Conservation (phyloP, 1,284 basidiomycete genomes). For the Cryptococcus sp. region DNA sequence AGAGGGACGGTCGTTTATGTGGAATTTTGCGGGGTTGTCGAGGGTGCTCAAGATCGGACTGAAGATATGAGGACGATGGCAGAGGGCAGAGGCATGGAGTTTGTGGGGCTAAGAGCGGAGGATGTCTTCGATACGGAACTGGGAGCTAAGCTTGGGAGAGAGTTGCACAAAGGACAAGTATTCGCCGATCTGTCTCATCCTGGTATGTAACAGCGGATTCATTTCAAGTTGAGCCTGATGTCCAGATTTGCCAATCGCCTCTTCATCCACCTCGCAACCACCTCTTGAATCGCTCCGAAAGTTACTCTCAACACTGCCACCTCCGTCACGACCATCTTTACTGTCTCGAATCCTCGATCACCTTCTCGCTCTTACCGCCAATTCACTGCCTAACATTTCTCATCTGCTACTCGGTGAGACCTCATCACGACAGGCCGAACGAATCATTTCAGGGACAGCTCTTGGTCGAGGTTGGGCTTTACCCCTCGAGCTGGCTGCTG, state of each 20-base stretch:
- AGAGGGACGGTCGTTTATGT: conserved; percentile 41
- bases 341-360: conserved; percentile 63
- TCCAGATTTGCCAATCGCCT: conserved; percentile 24
- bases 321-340: conserved; percentile 65
- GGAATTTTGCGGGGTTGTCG: conserved; percentile 33
- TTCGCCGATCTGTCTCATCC: conserved; percentile 9
- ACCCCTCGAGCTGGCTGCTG: conserved; percentile 63
- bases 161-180: conserved; percentile 14
- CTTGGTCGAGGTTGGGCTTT: conserved; percentile 75
- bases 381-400: conserved; percentile 56
- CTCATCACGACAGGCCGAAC: conserved; percentile 71
- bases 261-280: conserved; percentile 30
- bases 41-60: conserved; percentile 11
- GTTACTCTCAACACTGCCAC: conserved; percentile 68
- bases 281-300: conserved; percentile 55
- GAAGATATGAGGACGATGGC: conserved; percentile 19
- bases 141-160: conserved; percentile 7
- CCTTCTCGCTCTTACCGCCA: conserved; percentile 65
- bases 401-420: conserved; percentile 78
- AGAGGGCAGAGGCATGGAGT: conserved; percentile 19
- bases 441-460: conserved; percentile 68
- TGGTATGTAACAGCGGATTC: neutral
- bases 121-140: conserved; percentile 36
- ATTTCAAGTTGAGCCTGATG: conserved; percentile 1
- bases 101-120: conserved; percentile 33